Percentiles rank a stretch among this genome's conserved stretches.
Evolutionary conservation across 257 asterid species (phyloP).

Genomic region (Rehmannia glutinosa): DNA sequence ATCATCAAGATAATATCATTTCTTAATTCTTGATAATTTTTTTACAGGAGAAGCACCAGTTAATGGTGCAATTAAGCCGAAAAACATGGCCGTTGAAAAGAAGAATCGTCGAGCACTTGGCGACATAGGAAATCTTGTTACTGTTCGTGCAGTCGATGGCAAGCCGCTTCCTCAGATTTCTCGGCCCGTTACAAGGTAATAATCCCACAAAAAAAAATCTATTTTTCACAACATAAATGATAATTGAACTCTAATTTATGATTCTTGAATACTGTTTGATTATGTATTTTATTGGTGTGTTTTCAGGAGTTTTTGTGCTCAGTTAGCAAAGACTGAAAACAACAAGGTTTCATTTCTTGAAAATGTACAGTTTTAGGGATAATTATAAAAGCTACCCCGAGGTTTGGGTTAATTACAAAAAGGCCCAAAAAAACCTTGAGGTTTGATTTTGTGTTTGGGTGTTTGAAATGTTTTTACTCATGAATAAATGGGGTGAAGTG

Average conservation of each 20-base stretch:
- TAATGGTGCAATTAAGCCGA: constrained; percentile 49
- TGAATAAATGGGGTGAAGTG: no score
- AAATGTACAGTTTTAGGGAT: no score
- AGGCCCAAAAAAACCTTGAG: no score
- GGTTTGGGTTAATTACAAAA: background rate
- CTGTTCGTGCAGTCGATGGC: constrained; percentile 41
- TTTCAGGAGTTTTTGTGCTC: constrained; percentile 64
- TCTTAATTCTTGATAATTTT: background rate
- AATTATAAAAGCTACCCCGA: no score
- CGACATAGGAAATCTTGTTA: constrained; percentile 69
- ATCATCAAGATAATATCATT: background rate
- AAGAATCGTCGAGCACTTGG: constrained; percentile 76
- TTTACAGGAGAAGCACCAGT: constrained; percentile 40
- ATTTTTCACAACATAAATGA: background rate
- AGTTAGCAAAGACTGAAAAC: constrained; percentile 44
- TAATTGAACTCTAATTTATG: background rate
- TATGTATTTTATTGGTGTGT: background rate
- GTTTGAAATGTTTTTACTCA: no score
- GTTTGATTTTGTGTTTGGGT: background rate
- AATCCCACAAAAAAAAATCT: background rate
- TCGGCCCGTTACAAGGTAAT: constrained; percentile 67
- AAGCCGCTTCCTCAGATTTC: constrained; percentile 56
- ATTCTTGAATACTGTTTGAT: background rate
- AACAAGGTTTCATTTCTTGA: constrained; percentile 37
- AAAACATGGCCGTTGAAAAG: constrained; percentile 59